Conservation (phyloP, 257 asterid species). For the Orobanche coerulescens region DNA sequence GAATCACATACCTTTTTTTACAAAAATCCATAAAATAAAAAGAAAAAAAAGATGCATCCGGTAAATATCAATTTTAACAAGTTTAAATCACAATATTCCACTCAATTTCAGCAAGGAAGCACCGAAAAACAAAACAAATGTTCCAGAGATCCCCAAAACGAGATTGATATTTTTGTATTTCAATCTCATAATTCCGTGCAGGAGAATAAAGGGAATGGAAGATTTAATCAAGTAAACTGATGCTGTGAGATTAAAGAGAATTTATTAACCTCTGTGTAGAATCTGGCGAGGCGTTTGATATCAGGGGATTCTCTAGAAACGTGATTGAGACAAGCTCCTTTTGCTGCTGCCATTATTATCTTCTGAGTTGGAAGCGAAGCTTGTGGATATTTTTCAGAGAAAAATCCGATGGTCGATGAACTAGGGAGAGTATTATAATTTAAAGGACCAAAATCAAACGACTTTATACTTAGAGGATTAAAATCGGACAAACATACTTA, state of each 20-base stretch:
- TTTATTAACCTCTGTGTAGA: slow-evolving; percentile 55
- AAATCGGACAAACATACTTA: too few species aligned
- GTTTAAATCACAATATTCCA: background rate
- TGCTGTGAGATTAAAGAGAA: background rate
- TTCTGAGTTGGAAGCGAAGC: background rate
- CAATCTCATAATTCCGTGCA: background rate
- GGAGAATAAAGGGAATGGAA: background rate
- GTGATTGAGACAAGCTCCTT: slow-evolving; percentile 71
- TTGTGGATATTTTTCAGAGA: background rate
- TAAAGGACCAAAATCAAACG: too few species aligned
- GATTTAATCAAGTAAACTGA: background rate
- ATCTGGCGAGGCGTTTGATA: slow-evolving; percentile 62
- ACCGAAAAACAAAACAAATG: background rate
- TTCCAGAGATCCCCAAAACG: background rate
- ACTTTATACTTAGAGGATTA: too few species aligned
- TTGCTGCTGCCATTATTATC: slow-evolving; percentile 47
- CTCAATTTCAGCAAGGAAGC: background rate
- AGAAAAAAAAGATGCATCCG: background rate
- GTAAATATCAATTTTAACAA: background rate
- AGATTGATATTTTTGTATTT: background rate
- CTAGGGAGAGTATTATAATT: too few species aligned
- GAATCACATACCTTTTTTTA: background rate
- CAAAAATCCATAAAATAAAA: too few species aligned
- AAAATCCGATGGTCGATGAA: background rate
- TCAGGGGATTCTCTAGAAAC: slow-evolving; percentile 72